Evolutionary conservation across 176 grass and related monocot genomes (phyloP).

Genomic region (Carex cristatella): DNA sequence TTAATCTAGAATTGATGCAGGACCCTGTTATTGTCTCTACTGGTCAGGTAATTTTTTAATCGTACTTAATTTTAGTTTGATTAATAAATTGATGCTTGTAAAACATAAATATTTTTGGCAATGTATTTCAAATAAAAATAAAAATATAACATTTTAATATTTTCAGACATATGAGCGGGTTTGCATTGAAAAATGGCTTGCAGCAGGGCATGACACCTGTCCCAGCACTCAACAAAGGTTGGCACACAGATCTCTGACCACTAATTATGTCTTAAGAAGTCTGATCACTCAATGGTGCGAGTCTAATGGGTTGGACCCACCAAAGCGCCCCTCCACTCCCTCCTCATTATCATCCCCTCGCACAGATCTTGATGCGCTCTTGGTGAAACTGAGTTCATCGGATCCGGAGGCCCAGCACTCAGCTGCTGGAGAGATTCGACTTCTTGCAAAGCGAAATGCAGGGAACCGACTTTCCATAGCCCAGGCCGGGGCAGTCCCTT

Average conservation of each 20-base stretch:
- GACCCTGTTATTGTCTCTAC: constrained; percentile 88
- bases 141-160: constrained; percentile 10
- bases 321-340: constrained; percentile 41
- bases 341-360: constrained; percentile 40
- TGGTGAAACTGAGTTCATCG: constrained; percentile 51
- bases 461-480: constrained; percentile 82
- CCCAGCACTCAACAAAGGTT: constrained; percentile 86
- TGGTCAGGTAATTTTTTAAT: constrained; percentile 30
- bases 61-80: not conserved
- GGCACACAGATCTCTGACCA: constrained; percentile 46
- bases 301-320: constrained; percentile 59
- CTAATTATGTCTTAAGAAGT: constrained; percentile 83
- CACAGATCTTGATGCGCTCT: constrained; percentile 62
- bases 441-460: constrained; percentile 73
- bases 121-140: constrained; percentile 12
- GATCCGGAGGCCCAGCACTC: constrained; percentile 53
- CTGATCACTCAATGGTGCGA: constrained; percentile 85
- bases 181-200: constrained; percentile 76
- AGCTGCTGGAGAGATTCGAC: constrained; percentile 71
- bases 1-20: constrained; percentile 90
- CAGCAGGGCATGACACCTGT: constrained; percentile 61
- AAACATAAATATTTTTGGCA: not conserved
- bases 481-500: constrained; percentile 79
- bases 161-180: constrained; percentile 76
- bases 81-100: not conserved